Evolutionary conservation across 139 green algal genomes (phyloP).

Genomic region (Pycnococcus provasolii): DNA sequence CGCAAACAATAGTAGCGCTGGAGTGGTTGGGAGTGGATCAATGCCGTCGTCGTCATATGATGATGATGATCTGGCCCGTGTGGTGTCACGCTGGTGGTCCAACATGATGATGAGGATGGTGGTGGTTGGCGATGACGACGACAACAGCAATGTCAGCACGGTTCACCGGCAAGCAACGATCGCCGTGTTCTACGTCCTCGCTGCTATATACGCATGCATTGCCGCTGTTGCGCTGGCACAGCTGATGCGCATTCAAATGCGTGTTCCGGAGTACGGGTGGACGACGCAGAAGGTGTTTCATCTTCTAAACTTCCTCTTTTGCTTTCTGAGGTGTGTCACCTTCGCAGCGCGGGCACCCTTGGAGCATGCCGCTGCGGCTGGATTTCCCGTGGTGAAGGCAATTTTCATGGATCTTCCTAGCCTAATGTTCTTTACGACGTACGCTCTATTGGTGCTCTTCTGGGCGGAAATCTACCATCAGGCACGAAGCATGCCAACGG

Average conservation of each 20-base stretch:
- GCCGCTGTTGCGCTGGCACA: conserved; percentile 26
- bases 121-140: too few relatives aligned
- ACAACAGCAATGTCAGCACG: too few relatives aligned
- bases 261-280: conserved; percentile 95
- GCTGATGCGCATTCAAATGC: conserved; percentile 64
- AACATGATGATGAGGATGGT: too few relatives aligned
- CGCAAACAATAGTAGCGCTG: too few relatives aligned
- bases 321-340: conserved; percentile 48
- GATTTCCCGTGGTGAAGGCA: conserved; percentile 39
- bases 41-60: too few relatives aligned
- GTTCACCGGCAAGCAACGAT: too few relatives aligned
- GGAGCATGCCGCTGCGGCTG: neutral
- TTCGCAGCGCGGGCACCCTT: conserved; percentile 51
- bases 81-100: too few relatives aligned
- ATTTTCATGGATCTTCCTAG: conserved; percentile 74
- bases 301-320: conserved; percentile 81
- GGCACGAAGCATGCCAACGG: conserved; percentile 65
- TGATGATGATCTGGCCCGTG: too few relatives aligned
- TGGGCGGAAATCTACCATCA: conserved; percentile 99
- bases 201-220: neutral
- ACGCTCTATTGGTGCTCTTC: conserved; percentile 95
- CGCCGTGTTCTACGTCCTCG: neutral
- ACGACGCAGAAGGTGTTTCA: conserved; percentile 99
- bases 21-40: too few relatives aligned
- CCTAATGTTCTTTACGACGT: conserved; percentile 97